Evolutionary conservation across 1,139 yeast species (phyloP), one percentile per base, ranked within the genome.

Genomic region (Pichia sp.): DNA sequence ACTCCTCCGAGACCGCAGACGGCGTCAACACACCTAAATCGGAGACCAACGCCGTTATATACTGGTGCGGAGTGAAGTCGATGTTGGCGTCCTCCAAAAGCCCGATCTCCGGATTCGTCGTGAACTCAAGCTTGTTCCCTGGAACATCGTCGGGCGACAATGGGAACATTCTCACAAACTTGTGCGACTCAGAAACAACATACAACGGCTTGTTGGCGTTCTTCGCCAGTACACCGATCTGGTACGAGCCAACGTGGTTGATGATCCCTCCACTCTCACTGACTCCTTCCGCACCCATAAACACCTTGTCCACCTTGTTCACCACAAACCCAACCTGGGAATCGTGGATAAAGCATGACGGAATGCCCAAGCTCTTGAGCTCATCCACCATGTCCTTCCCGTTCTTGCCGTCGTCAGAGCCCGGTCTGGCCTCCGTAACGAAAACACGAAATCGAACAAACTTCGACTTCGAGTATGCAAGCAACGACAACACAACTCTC

Each of bases 261-360:
- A 93, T 92, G 53, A 95, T 90, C 42, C 99, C 99, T 55, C 99
- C 99, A 69, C 95, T 87, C 75, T 93, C 99, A 2, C 97, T 96
- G 5, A 93, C 99, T 60, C 99, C 99, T 72, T 93, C 99, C 1
- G 99, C 99, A 55, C 99, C 99, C 60, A 93, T 95, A 61, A 95
- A 80, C 8, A 95, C 87, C 72, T 93, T 92, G 72, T 92, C 96
- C 13, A 92, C 92, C 68, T 87, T 87, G 69, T 90, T 95, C 59
- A 95, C 85, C 36, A 90, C 92, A 63, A 85, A 90, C 0, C 98
- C 98, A 13, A 93, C 98, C 6, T 96, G 96, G 57, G 90, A 84
- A 68, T 95, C 99, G 23, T 90, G 95, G 56, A 95, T 87, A 53
- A 90, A 78, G 54, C 90, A 87, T 16, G 88, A 95, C 0, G 98